These are phyloP conservation scores for Colletotrichum nymphaeae DNA, from an alignment of 2,329 filamentous ascomycete genomes.

Conservation along the genomic window DNA sequence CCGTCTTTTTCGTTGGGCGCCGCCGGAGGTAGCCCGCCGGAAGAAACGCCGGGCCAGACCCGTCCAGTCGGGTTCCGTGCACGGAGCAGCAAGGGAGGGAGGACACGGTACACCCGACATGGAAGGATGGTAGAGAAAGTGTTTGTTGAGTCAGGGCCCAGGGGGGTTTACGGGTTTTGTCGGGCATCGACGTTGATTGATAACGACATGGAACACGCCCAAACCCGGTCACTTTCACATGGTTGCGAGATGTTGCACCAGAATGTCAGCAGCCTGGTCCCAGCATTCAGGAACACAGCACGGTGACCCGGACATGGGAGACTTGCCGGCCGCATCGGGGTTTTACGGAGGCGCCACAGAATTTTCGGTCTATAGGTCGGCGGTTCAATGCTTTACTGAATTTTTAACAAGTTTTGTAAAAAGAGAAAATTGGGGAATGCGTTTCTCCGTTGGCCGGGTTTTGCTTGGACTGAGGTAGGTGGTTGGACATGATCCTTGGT, in stretches of 20 bases:
- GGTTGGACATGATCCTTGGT: neutral
- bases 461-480: neutral
- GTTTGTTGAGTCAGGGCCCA: neutral
- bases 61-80: neutral
- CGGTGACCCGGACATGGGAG: neutral
- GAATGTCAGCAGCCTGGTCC: neutral
- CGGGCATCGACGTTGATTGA: neutral
- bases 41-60: neutral
- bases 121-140: neutral
- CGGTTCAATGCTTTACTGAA: neutral
- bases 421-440: neutral
- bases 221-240: neutral
- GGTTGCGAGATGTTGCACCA: neutral
- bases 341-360: neutral
- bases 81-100: neutral
- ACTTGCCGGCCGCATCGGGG: neutral
- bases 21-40: neutral
- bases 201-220: neutral
- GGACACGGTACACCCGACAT: neutral
- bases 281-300: neutral
- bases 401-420: neutral
- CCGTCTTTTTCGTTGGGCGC: neutral
- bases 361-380: constrained; percentile 9
- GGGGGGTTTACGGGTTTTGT: neutral
- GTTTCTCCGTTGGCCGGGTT: neutral